Evolutionary conservation across 176 grass and related monocot genomes (phyloP).

Genomic region (Zoysia japonica): DNA sequence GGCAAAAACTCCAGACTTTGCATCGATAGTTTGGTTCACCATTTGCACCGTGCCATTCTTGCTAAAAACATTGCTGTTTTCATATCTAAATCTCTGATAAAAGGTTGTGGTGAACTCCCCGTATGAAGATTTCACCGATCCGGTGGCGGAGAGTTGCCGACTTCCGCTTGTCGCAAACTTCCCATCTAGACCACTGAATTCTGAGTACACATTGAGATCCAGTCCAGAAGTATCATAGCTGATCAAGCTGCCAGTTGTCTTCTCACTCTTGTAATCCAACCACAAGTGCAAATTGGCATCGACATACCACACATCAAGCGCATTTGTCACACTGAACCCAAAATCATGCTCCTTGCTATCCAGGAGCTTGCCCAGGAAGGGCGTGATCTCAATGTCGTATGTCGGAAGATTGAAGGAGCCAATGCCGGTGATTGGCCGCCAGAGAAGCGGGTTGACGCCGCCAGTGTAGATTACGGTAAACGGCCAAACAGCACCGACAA

Average conservation of each 20-base stretch:
- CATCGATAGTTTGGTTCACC: constrained; percentile 51
- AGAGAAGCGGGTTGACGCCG: constrained; percentile 60
- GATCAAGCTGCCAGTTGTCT: constrained; percentile 44
- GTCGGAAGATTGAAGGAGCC: constrained; percentile 58
- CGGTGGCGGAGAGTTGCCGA: constrained; percentile 45
- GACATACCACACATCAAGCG: constrained; percentile 51
- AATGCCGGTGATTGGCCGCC: constrained; percentile 57
- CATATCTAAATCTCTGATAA: constrained; percentile 48
- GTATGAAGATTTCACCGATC: constrained; percentile 56
- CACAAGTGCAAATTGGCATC: constrained; percentile 68
- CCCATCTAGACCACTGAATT: constrained; percentile 46
- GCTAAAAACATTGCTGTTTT: constrained; percentile 47
- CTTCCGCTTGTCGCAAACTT: constrained; percentile 40
- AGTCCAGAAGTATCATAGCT: constrained; percentile 30
- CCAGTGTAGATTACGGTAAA: constrained; percentile 68
- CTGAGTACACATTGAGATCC: constrained; percentile 10
- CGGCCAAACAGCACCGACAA: constrained; percentile 61
- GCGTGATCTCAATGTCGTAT: constrained; percentile 65
- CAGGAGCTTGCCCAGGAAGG: constrained; percentile 58
- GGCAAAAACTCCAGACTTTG: constrained; percentile 37
- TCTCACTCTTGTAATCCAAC: constrained; percentile 52
- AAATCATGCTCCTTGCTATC: constrained; percentile 54
- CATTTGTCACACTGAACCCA: constrained; percentile 56
- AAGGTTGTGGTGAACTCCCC: constrained; percentile 54
- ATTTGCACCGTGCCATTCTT: constrained; percentile 40